A percentile compares a stretch with the other conserved stretches of the same genome.
Evolutionary conservation across 2,329 filamentous ascomycete species (phyloP).

Genomic region (Aplosporella prunicola): DNA sequence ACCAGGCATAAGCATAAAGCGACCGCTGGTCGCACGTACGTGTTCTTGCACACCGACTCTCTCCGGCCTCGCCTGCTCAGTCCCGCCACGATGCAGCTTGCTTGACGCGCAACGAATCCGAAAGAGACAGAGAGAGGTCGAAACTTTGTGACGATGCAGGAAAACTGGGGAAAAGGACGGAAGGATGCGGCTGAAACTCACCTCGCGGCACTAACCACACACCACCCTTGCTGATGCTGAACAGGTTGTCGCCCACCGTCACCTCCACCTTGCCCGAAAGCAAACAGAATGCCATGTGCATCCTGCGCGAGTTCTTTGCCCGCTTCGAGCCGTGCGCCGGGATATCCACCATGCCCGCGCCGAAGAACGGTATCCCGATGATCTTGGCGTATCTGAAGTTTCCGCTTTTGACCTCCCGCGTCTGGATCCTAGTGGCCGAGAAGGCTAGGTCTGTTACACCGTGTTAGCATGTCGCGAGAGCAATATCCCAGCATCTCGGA

Average conservation of each 20-base stretch:
- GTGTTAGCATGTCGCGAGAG: too few species aligned
- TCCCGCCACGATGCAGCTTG: conserved; percentile 2
- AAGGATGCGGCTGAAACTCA: conserved; percentile 48
- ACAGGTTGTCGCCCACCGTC: conserved; percentile 62
- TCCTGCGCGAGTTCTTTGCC: conserved; percentile 84
- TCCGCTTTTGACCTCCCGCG: conserved; percentile 50
- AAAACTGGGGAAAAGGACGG: conserved; percentile 11
- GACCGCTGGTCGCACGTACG: conserved; percentile 22
- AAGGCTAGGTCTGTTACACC: conserved; percentile 55
- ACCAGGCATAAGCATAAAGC: conserved; percentile 19
- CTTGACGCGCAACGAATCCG: neutral
- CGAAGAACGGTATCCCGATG: conserved; percentile 69
- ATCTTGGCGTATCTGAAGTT: conserved; percentile 86
- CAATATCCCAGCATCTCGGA: too few species aligned
- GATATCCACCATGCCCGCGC: conserved; percentile 80
- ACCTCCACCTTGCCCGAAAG: conserved; percentile 74
- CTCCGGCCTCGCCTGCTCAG: conserved; percentile 1
- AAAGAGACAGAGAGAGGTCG: conserved; percentile 1
- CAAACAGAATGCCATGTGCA: conserved; percentile 96
- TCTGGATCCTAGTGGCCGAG: conserved; percentile 47
- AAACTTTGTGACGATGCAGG: conserved; percentile 2
- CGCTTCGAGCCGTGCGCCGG: conserved; percentile 75
- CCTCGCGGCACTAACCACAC: conserved; percentile 93
- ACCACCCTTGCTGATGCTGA: conserved; percentile 77
- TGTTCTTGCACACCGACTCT: conserved; percentile 13